Conservation (phyloP, 495 filamentous ascomycete species). For the Xylaria nigripes region DNA sequence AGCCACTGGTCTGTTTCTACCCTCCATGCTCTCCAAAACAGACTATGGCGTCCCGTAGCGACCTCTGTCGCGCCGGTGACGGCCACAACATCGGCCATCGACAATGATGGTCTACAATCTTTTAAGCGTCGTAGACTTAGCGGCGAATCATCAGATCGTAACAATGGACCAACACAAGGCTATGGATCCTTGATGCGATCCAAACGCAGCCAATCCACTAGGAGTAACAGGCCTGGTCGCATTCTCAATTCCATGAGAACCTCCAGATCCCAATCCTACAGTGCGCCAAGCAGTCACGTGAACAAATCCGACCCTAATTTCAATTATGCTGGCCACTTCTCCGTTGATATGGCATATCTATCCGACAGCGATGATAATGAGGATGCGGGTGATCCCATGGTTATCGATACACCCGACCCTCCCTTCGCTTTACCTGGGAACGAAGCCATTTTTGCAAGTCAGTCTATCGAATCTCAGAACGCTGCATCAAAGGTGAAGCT, state of each 20-base stretch:
- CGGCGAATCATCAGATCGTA: not conserved
- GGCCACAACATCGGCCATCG: not conserved
- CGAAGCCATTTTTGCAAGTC: not conserved
- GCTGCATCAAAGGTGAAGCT: not conserved
- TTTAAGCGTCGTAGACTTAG: not conserved
- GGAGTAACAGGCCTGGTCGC: no score
- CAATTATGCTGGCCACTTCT: slow-evolving; percentile 6
- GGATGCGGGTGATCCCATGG: slow-evolving; percentile 5
- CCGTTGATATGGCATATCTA: not conserved
- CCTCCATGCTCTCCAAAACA: not conserved
- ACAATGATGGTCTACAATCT: not conserved
- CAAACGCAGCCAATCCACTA: no score
- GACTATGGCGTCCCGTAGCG: not conserved
- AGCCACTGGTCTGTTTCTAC: not conserved
- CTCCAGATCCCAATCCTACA: no score
- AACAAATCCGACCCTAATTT: not conserved
- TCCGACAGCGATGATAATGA: slow-evolving; percentile 10
- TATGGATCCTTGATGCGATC: no score
- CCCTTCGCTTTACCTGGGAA: slow-evolving; percentile 1
- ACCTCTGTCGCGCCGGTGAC: not conserved
- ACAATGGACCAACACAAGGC: not conserved
- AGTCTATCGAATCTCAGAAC: not conserved
- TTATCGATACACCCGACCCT: slow-evolving; percentile 3
- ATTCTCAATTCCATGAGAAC: no score
- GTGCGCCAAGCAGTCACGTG: no score